Evolutionary conservation across 352 stramenopile genomes (phyloP).

Genomic region (Blastocystis sp.): DNA sequence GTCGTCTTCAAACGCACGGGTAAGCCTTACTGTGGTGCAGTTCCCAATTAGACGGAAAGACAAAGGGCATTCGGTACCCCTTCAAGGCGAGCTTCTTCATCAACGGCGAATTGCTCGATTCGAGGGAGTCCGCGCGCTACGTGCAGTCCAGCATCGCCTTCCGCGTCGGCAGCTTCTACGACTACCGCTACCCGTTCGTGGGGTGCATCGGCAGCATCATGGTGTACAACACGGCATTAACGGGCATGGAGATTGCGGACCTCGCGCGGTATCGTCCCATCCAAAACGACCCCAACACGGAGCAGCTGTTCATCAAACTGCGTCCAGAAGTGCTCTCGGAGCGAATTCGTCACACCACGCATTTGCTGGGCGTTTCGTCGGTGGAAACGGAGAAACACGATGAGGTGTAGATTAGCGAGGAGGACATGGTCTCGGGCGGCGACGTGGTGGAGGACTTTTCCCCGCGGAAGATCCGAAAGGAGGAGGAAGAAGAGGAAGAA

Average conservation of each 20-base stretch:
- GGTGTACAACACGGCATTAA: slow-evolving; percentile 22
- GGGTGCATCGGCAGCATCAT: slow-evolving; percentile 30
- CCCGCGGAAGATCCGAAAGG: too few species aligned
- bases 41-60: slow-evolving; percentile 2
- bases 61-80: slow-evolving; percentile 20
- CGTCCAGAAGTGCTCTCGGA: slow-evolving; percentile 50
- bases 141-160: slow-evolving; percentile 42
- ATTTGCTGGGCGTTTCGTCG: slow-evolving; percentile 21
- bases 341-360: background rate
- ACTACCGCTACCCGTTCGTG: slow-evolving; percentile 15
- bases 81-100: slow-evolving; percentile 5
- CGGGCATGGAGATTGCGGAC: slow-evolving; percentile 24
- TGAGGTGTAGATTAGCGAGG: slow-evolving; percentile 28
- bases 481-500: slow-evolving; percentile 25
- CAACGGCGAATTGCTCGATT: slow-evolving; percentile 29
- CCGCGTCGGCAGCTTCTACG: slow-evolving; percentile 32
- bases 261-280: slow-evolving; percentile 26
- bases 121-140: background rate
- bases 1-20: slow-evolving; percentile 38
- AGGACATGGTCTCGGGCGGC: background rate
- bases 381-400: background rate
- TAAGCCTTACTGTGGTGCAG: background rate
- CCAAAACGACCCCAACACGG: background rate
- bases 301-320: slow-evolving; percentile 56
- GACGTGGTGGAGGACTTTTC: background rate